Conservation (phyloP, 352 stramenopile genomes). For the Globisporangium canariense region DNA sequence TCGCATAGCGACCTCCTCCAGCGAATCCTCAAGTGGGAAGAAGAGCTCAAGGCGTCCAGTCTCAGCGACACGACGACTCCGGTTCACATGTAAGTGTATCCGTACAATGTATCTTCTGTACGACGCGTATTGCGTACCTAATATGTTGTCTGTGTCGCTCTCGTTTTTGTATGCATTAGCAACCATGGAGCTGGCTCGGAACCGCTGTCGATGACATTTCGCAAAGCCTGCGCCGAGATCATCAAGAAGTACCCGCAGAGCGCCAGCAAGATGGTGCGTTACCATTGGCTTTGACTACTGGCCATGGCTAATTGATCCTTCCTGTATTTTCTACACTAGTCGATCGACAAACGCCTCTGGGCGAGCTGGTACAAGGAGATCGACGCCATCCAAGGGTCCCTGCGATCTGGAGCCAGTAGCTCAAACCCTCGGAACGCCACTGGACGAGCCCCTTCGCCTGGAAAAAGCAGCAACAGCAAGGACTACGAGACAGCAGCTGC, state of each 20-base stretch:
- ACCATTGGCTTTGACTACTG: neutral
- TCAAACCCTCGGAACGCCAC: conserved; percentile 15
- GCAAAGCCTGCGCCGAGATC: conserved; percentile 33
- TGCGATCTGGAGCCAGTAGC: neutral
- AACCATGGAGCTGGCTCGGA: neutral
- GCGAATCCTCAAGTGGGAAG: conserved; percentile 8
- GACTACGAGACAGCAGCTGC: neutral
- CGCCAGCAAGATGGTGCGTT: conserved; percentile 33
- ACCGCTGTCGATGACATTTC: conserved; percentile 17
- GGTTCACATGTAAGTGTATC: conserved; percentile 1
- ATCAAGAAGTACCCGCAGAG: conserved; percentile 32
- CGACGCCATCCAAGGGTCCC: conserved; percentile 23
- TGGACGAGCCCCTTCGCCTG: conserved; percentile 2
- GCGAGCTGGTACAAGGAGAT: conserved; percentile 65
- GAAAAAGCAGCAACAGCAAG: neutral
- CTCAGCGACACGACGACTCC: neutral
- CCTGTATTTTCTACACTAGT: conserved; percentile 20
- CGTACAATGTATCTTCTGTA: neutral
- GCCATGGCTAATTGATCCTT: neutral
- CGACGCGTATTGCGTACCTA: neutral
- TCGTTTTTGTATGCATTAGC: neutral
- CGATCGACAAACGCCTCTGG: conserved; percentile 57
- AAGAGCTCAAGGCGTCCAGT: conserved; percentile 6
- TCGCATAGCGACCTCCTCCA: conserved; percentile 1
- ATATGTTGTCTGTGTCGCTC: neutral